Percentiles rank a stretch among this genome's conserved stretches.
phyloP scores from a whole-genome alignment of 352 stramenopile species.

The Globisporangium middletonii region DNA sequence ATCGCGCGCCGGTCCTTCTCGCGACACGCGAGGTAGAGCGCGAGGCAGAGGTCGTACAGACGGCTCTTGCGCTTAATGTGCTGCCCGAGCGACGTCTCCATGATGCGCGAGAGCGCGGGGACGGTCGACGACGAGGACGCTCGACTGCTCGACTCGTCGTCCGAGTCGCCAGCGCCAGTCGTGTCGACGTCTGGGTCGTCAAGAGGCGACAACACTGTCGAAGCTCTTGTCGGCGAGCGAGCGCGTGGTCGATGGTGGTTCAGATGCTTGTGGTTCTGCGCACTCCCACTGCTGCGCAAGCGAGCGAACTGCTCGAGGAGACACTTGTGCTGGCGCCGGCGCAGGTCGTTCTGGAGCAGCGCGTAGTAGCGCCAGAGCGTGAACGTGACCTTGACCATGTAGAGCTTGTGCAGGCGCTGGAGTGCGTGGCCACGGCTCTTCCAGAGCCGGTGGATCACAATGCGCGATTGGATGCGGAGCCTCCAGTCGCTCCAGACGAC shows the following conservation, averaged over 20 bases:
- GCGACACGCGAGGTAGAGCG: slow-evolving; percentile 48
- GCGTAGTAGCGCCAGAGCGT: slow-evolving; percentile 52
- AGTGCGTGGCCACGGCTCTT: slow-evolving; percentile 42
- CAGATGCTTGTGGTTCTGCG: neutral
- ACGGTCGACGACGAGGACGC: neutral
- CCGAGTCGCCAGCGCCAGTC: neutral
- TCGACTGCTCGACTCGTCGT: neutral
- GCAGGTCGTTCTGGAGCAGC: slow-evolving; percentile 50
- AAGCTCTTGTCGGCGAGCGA: neutral
- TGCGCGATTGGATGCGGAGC: slow-evolving; percentile 6
- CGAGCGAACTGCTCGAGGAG: slow-evolving; percentile 23
- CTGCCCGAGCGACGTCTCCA: slow-evolving; percentile 48
- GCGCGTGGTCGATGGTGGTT: neutral
- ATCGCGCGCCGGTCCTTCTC: slow-evolving; percentile 46
- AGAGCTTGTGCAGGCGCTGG: slow-evolving; percentile 48
- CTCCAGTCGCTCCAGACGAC: slow-evolving; percentile 37
- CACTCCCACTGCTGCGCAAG: no score
- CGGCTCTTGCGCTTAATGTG: slow-evolving; percentile 57
- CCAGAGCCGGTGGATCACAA: slow-evolving; percentile 36
- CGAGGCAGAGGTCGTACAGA: slow-evolving; percentile 48
- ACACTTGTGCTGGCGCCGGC: slow-evolving; percentile 28
- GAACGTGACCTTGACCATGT: slow-evolving; percentile 52
- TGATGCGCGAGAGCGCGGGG: slow-evolving; percentile 40
- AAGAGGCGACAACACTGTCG: neutral
- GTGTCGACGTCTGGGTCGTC: neutral